Evolutionary conservation across 169 alveolate genomes (phyloP), one percentile per base, ranked within the genome.

Genomic region (Plasmodium blacklocki): DNA sequence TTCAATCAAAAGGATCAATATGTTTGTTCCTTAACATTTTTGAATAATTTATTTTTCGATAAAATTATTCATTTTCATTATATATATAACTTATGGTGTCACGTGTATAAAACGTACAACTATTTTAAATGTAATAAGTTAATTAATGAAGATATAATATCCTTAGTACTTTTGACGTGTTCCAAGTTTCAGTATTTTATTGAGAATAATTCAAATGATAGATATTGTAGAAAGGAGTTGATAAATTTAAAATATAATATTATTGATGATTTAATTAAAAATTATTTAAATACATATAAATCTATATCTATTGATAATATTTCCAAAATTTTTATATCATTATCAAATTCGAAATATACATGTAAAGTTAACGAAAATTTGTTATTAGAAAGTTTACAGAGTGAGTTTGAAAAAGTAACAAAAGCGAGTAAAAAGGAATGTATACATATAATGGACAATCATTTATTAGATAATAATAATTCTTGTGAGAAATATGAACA

Each of bases 171-270:
- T 64, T 71, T 78, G 67, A 78, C 59, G 15, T 78, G 89, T 39
- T 78, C 89, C 32, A 78, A 78, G 68, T 78, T 78, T 71, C 89
- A 78, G 29, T 78, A 64, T 59, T 78, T 78, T 66, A 78, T 70
- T 23, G 89, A 78, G 54, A 78, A 78, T 23, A 64, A 78, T 70
- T 32, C 74, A 43, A 64, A 66, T 78, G 67, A 54, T 45, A 78
- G 89, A 18, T 78, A 78, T 29, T 21, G 49, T 71, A 76, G 89
- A 49, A 76, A 76, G 68, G 89, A 78, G 78, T 32, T 78, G 54
- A 26, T 78, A 43, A 39, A 19, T 78, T 64, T 78, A 64, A 78
- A 78, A 52, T 78, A 78, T 64, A 78, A 66, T 45, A 78, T 78
- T 54, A 64, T 78, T 67, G 89, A 78, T 78, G 89, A 78, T 78